Evolutionary conservation across 139 green algal species (phyloP).

Genomic region (Raphidocelis subcapitata): DNA sequence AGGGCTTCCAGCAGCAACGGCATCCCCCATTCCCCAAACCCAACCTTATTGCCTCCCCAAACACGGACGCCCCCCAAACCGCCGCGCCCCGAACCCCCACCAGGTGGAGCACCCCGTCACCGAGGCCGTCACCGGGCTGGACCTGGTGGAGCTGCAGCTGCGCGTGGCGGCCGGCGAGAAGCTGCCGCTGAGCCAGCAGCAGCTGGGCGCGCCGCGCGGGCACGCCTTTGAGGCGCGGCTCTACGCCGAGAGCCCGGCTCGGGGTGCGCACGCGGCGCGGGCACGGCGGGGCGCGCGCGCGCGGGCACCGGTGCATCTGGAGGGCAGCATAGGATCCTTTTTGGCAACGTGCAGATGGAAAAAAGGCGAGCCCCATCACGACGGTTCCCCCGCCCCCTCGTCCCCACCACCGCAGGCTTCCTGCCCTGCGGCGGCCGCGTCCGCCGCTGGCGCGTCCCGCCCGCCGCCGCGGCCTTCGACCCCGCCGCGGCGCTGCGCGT

Average conservation of each 20-base stretch:
- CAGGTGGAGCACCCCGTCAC: slow-evolving; percentile 89
- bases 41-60: no score
- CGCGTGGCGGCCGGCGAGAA: slow-evolving; percentile 66
- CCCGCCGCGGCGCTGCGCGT: slow-evolving; percentile 45
- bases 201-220: slow-evolving; percentile 43
- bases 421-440: slow-evolving; percentile 53
- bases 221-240: slow-evolving; percentile 88
- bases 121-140: slow-evolving; percentile 76
- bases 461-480: slow-evolving; percentile 21
- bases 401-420: neutral
- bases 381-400: neutral
- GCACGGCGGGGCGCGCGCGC: no score
- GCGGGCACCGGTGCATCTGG: no score
- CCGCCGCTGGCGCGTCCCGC: slow-evolving; percentile 50
- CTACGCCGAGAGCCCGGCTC: slow-evolving; percentile 80
- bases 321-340: no score
- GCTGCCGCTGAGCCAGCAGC: slow-evolving; percentile 44
- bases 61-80: no score
- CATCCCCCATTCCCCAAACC: neutral
- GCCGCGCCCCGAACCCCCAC: no score
- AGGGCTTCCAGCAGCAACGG: no score
- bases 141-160: slow-evolving; percentile 93
- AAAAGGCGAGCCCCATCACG: no score
- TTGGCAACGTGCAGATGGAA: no score
- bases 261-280: no score